These are phyloP conservation scores for Bipolaris bicolor DNA, from an alignment of 2,329 filamentous ascomycete genomes.

Conservation along the genomic window DNA sequence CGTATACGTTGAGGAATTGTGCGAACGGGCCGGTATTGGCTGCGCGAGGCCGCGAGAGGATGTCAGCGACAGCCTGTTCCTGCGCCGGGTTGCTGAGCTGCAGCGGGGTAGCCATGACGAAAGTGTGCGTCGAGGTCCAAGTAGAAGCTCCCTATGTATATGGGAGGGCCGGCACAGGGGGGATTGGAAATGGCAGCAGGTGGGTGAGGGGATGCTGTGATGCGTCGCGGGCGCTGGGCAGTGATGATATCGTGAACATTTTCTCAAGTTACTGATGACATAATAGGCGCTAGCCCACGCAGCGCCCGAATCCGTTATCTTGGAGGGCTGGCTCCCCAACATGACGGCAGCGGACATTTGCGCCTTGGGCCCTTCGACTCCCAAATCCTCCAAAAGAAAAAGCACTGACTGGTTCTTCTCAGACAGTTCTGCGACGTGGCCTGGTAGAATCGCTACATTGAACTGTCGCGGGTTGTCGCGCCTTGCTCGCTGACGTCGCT, in stretches of 20 bases:
- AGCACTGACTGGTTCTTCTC: conserved; percentile 9
- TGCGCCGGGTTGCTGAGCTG: conserved; percentile 41
- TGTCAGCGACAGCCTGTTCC: conserved; percentile 56
- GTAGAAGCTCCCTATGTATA: conserved; percentile 12
- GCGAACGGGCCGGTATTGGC: conserved; percentile 73
- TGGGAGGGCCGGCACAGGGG: conserved; percentile 19
- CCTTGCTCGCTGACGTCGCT: conserved; percentile 29
- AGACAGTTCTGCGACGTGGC: conserved; percentile 21
- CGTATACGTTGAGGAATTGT: conserved; percentile 77
- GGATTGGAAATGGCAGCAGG: conserved; percentile 28
- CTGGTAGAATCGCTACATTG: conserved; percentile 12
- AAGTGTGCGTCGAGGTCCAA: conserved; percentile 10
- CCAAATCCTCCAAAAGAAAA: conserved; percentile 12
- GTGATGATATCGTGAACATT: conserved; percentile 36
- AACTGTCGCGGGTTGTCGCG: conserved; percentile 20
- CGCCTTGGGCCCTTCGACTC: conserved; percentile 18
- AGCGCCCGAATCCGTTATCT: conserved; percentile 21
- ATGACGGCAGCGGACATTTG: conserved; percentile 20
- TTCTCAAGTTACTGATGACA: conserved; percentile 39
- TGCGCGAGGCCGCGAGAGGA: conserved; percentile 62
- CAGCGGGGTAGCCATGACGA: conserved; percentile 38
- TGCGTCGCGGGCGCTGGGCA: conserved; percentile 26
- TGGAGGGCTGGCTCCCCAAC: not conserved
- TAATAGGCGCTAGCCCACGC: conserved; percentile 28
- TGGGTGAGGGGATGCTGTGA: conserved; percentile 16